These are phyloP conservation scores for Geranomyces variabilis DNA, from an alignment of 192 early-diverging fungal species.

Conservation along the genomic window DNA sequence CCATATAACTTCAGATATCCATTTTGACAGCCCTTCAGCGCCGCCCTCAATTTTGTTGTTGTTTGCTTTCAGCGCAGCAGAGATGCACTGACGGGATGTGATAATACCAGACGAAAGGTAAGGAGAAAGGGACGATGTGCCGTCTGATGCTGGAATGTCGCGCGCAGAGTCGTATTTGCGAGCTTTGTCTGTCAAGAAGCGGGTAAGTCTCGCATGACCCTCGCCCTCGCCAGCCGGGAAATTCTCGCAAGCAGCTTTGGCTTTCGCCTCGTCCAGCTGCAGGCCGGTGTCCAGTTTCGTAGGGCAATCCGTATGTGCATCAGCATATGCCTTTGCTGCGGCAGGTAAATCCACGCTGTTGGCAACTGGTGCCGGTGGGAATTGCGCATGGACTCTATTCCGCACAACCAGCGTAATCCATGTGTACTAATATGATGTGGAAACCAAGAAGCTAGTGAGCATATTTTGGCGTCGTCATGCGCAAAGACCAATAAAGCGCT, in stretches of 20 bases:
- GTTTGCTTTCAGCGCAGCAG: constrained; percentile 52
- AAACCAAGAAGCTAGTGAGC: too few relatives aligned
- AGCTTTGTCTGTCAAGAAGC: constrained; percentile 40
- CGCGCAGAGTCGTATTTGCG: constrained; percentile 49
- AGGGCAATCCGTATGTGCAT: neutral
- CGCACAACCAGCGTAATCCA: constrained; percentile 29
- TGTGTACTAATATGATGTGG: neutral
- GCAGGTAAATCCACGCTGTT: constrained; percentile 3
- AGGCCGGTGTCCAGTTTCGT: neutral
- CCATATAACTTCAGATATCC: constrained; percentile 69
- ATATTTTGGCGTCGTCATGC: too few relatives aligned
- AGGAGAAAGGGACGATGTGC: constrained; percentile 41
- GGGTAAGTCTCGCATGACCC: constrained; percentile 45
- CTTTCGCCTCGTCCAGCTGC: neutral
- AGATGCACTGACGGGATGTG: constrained; percentile 55
- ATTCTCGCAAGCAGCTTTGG: neutral
- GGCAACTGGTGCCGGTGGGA: constrained; percentile 10
- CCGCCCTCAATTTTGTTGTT: constrained; percentile 54
- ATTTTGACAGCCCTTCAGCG: constrained; percentile 50
- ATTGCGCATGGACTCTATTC: neutral
- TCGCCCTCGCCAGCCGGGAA: constrained; percentile 61
- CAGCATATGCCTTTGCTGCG: neutral
- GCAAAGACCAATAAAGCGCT: too few relatives aligned
- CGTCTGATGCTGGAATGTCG: constrained; percentile 43
- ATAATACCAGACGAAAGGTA: constrained; percentile 60